Percentiles rank a stretch among this genome's conserved stretches.
These are phyloP conservation scores for Berkeleyomyces rouxiae DNA, from an alignment of 2,329 filamentous ascomycete species.

Conservation along the genomic window DNA sequence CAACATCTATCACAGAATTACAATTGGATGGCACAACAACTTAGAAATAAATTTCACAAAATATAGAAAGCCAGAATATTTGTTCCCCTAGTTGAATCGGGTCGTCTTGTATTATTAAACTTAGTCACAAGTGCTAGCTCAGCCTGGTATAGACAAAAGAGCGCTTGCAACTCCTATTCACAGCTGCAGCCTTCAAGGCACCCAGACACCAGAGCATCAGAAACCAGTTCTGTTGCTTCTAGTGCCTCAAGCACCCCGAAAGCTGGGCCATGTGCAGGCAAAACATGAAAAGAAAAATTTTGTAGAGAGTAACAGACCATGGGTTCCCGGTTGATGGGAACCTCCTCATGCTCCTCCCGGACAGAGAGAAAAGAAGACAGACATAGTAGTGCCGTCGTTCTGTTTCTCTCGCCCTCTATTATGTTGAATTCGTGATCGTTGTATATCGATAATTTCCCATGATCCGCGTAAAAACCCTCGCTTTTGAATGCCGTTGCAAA, in stretches of 20 bases:
- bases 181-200: background rate
- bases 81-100: slow-evolving; percentile 12
- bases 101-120: slow-evolving; percentile 11
- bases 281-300: slow-evolving; percentile 2
- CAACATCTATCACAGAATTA: background rate
- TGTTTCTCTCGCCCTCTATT: slow-evolving; percentile 13
- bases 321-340: slow-evolving; percentile 16
- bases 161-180: background rate
- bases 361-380: slow-evolving; percentile 1
- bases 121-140: background rate
- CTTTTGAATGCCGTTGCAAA: slow-evolving; percentile 14
- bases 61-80: background rate
- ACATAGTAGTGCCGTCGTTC: background rate
- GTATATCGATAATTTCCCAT: slow-evolving; percentile 15
- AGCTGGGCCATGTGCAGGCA: background rate
- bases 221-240: background rate
- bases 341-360: slow-evolving; percentile 14
- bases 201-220: background rate
- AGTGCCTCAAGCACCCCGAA: background rate
- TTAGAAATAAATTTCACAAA: background rate
- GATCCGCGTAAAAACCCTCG: slow-evolving; percentile 12
- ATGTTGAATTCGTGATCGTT: slow-evolving; percentile 16
- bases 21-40: background rate
- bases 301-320: slow-evolving; percentile 14
- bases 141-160: background rate